Evolutionary conservation across 75 land plant species (phyloP), one percentile per base, ranked within the genome.

Genomic region (Ceratopteris richardii): DNA sequence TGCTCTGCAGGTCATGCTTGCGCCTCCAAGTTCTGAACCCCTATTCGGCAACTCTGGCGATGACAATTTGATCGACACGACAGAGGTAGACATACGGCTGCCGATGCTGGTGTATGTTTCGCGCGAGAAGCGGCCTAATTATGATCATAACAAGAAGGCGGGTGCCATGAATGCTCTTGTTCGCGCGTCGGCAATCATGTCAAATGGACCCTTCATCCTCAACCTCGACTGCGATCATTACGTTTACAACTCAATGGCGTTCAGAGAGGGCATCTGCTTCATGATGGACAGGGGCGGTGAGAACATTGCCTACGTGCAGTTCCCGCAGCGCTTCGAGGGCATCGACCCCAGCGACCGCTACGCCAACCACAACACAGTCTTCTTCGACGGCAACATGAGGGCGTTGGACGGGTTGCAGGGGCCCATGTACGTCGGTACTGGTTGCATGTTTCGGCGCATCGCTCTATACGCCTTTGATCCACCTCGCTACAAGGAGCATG

Each of bases 71-170:
- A 22, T 83, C 1, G 86, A 81, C 68, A 50, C 79, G 20, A 54
- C 74, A 16, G 80, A 69, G 10, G 66, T 83, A 5, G 86, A 81
- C 63, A 57, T 67, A 25, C 77, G 86, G 3, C 33, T 83, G 23
- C 85, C 85, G 1, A 67, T 82, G 83, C 54, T 82, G 29, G 83
- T 74, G 3, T 82, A 82, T 63, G 64, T 82, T 5, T 80, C 84
- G 0, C 64, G 86, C 1, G 85, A 82, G 72, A 82, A 82, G 60
- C 69, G 85, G 0, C 73, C 60, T 1, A 85, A 85, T 21, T 46
- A 46, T 21, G 82, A 80, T 29, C 78, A 76, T 69, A 76, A 76
- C 78, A 76, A 76, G 64, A 76, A 76, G 69, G 78, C 78, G 19
- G 78, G 78, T 19, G 78, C 78, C 43, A 76, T 76, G 78, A 76